Evolutionary conservation across 257 asterid species (phyloP), one percentile per base, ranked within the genome.

Genomic region (Galeopsis tetrahit): DNA sequence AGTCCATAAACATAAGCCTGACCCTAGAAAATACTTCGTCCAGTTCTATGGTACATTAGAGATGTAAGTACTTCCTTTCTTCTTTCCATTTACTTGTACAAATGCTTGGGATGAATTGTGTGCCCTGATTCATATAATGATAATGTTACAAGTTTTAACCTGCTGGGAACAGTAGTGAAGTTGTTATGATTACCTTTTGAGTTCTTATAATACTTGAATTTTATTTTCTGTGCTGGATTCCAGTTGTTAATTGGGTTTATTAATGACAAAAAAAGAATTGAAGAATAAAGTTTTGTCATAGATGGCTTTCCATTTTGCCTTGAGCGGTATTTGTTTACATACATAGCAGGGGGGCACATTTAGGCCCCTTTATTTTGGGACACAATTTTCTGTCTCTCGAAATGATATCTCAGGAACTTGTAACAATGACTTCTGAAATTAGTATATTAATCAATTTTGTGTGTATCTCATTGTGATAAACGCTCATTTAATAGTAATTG

Each of bases 31-130:
- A 74, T 85, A 83, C 77, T 92, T 92, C 51, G 98, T 92, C 59
- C 88, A 90, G 68, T 89, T 92, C 87, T 92, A 73, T 82, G 98
- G 98, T 60, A 92, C 98, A 74, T 49, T 61, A 78, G 98, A 92
- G 78, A 90, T 92, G 98, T 90, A 86, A 86, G 96, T 77, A 67
- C 63, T 51, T 71, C 42, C 70, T 68, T 15, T n/a, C 15, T 38
- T 13, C 57, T 46, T 7, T 57, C 17, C 60, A 11, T 42, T 67
- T 72, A 59, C 70, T 52, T 55, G 68, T 65, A 46, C 59, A 34
- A 59, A 69, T 52, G 77, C 55, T 63, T 58, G 36, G 55, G 61
- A 36, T 55, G 10, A n/a, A 40, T 70, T 69, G 51, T 35, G 72
- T 63, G 7, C 53, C 15, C 3, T 49, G 14, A 5, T 57, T 58